Percentiles rank a stretch among this genome's conserved stretches.
Conservation (phyloP, 177 flowering plant species). For the Telopea speciosissima region DNA sequence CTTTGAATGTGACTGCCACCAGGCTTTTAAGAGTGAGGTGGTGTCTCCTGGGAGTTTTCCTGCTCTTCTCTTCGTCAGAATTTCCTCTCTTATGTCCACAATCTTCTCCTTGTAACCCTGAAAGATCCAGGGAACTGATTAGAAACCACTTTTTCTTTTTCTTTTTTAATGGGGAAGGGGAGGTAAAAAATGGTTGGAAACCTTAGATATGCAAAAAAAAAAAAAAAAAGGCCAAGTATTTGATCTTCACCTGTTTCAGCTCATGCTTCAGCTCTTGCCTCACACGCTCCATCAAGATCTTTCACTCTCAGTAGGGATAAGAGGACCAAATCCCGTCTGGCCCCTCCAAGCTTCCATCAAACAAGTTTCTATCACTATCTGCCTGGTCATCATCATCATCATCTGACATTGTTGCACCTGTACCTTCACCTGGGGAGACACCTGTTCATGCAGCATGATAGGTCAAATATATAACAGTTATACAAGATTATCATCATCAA, state of each 20-base stretch:
- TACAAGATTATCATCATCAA: no score
- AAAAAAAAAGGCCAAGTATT: no score
- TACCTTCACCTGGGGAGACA: constrained; percentile 79
- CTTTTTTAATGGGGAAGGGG: no score
- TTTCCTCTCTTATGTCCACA: constrained; percentile 68
- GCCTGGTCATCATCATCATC: constrained; percentile 74
- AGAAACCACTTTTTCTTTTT: no score
- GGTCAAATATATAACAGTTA: no score
- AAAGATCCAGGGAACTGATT: background rate
- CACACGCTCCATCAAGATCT: constrained; percentile 85
- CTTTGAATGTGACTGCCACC: constrained; percentile 82
- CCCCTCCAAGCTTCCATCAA: constrained; percentile 64
- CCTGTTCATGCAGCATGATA: no score
- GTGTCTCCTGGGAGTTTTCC: constrained; percentile 82
- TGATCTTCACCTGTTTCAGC: constrained; percentile 52
- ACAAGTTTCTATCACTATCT: constrained; percentile 60
- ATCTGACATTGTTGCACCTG: constrained; percentile 92
- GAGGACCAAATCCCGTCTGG: constrained; percentile 83
- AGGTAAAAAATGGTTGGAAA: no score
- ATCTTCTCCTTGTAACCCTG: constrained; percentile 75
- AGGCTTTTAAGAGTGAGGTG: constrained; percentile 57
- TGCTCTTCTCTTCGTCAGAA: constrained; percentile 64
- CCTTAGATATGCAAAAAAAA: background rate
- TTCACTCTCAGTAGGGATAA: constrained; percentile 70
- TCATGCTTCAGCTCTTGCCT: constrained; percentile 81